Conservation (phyloP, 768 basidiomycete genomes). For the Suillus plorans region DNA sequence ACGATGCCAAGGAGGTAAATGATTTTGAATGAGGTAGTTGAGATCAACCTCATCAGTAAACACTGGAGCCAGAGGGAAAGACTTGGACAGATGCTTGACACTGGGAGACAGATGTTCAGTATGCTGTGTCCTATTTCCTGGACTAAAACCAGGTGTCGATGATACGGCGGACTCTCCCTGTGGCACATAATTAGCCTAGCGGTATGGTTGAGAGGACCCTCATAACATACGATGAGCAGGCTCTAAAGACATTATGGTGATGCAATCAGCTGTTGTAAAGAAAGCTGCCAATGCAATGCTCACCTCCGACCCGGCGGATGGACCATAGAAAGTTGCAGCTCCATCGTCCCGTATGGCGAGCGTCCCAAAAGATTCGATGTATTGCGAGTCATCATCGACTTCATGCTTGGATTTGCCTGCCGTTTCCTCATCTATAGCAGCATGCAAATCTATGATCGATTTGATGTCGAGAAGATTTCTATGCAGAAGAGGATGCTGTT, state of each 20-base stretch:
- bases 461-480: conserved; percentile 65
- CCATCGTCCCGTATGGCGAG: conserved; percentile 69
- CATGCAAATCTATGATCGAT: conserved; percentile 66
- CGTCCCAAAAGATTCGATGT: conserved; percentile 69
- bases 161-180: conserved; percentile 25
- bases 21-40: conserved; percentile 43
- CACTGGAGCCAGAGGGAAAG: conserved; percentile 51
- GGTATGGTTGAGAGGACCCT: neutral
- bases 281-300: conserved; percentile 30
- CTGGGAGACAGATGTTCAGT: conserved; percentile 20
- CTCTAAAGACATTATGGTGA: conserved; percentile 36
- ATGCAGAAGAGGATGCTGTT: conserved; percentile 58
- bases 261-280: conserved; percentile 12
- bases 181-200: conserved; percentile 5
- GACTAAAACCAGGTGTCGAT: neutral
- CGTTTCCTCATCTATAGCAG: conserved; percentile 47
- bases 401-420: conserved; percentile 26
- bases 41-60: conserved; percentile 39
- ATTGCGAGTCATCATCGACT: conserved; percentile 43
- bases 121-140: neutral
- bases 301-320: conserved; percentile 74
- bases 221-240: conserved; percentile 50
- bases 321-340: conserved; percentile 67
- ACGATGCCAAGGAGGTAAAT: conserved; percentile 61
- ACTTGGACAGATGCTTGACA: conserved; percentile 29